phyloP scores from a whole-genome alignment of 192 early-diverging fungal species.

The Obelidium mucronatum region DNA sequence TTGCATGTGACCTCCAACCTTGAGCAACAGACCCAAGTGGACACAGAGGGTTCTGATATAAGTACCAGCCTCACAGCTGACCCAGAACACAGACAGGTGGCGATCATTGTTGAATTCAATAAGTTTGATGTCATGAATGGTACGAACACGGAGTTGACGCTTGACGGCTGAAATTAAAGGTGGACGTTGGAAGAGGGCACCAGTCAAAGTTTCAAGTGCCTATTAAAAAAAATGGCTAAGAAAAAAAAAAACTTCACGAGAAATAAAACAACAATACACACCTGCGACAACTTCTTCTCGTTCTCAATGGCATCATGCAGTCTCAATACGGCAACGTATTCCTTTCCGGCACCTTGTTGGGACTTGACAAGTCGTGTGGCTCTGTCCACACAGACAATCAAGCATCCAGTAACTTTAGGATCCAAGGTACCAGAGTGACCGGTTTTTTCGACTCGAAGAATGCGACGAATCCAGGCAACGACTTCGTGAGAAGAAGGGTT shows the following conservation, averaged over 20 bases:
- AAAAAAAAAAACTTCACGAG: not conserved
- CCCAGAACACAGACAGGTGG: constrained; percentile 97
- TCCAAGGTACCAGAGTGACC: constrained; percentile 98
- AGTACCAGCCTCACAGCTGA: constrained; percentile 97
- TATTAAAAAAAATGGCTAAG: no score
- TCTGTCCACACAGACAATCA: constrained; percentile 99
- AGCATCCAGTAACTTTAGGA: constrained; percentile 98
- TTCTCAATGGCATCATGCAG: constrained; percentile 93
- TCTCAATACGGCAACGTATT: constrained; percentile 95
- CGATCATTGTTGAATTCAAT: constrained; percentile 97
- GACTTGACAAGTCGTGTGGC: constrained; percentile 99
- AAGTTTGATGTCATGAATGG: constrained; percentile 96
- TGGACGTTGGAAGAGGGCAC: constrained; percentile 98
- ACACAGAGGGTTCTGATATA: constrained; percentile 99
- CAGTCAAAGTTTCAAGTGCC: constrained; percentile 95
- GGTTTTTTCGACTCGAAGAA: constrained; percentile 97
- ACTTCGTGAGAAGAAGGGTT: constrained; percentile 99
- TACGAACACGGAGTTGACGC: constrained; percentile 98
- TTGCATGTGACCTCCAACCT: constrained; percentile 99
- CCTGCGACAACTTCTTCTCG: constrained; percentile 84
- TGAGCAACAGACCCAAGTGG: constrained; percentile 93
- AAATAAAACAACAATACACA: constrained; percentile 28
- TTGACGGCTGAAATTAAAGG: constrained; percentile 99
- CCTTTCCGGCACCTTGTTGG: constrained; percentile 99
- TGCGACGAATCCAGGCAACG: constrained; percentile 98